Evolutionary conservation across 805 yeast species (phyloP), one percentile per base, ranked within the genome.

Genomic region (Lachancea nothofagi): DNA sequence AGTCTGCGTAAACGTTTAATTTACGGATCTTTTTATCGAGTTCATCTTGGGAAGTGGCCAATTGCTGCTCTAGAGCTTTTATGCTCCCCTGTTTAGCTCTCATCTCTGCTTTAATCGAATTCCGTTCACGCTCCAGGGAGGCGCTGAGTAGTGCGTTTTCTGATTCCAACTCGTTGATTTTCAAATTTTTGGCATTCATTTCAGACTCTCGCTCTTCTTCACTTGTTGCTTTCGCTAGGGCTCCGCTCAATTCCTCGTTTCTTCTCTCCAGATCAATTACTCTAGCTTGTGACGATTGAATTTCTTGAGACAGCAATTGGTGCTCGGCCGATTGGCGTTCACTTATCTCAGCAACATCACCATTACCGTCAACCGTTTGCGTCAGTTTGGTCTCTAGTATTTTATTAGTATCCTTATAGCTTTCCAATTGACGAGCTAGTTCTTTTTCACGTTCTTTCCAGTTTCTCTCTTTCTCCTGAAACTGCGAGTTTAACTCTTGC

Each of bases 381-480:
- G 84, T 70, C 22, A 83, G 78, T 54, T 83, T 86, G 1, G 83
- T 75, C 46, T 79, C 73, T 48, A 83, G 64, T 37, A 83, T 90
- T 45, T 77, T 79, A 21, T 81, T 68, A 45, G 74, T 76, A 25
- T 69, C 67, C 46, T 74, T 73, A 13, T 77, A 65, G 15, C 70
- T 75, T 10, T 70, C 66, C 7, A 78, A 54, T 47, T 77, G 81
- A 36, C 67, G 63, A n/a, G 64, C 57, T 25, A 70, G 66, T 42
- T 75, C 78, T 12, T 59, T 62, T 51, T 83, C 80, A 43, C 78
- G 71, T 30, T 72, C 69, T 13, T 51, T 56, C 90, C 94, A 84
- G 46, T 80, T 78, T 14, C 74, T 57, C 50, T 82, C 79, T 54
- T 80, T 80, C 53, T 88, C 96, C 45, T 83, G 85, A 50, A 84